phyloP scores from a whole-genome alignment of 371 early-diverging fungal species.

The Sporodiniella umbellata region DNA sequence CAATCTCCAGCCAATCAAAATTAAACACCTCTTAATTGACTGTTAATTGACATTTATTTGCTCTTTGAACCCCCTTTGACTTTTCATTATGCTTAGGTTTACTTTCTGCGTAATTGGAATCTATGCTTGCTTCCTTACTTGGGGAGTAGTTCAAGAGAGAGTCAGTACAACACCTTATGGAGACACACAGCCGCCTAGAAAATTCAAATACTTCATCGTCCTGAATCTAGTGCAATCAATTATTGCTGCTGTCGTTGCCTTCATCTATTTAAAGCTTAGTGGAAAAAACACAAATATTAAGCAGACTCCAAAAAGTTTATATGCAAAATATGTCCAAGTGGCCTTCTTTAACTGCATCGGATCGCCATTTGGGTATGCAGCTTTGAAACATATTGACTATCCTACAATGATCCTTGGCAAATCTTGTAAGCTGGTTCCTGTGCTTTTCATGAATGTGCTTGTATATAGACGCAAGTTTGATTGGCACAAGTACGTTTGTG shows the following conservation, averaged over 20 bases:
- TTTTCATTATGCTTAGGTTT: slow-evolving; percentile 55
- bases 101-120: slow-evolving; percentile 84
- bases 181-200: slow-evolving; percentile 46
- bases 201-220: slow-evolving; percentile 87
- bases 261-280: slow-evolving; percentile 61
- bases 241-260: slow-evolving; percentile 75
- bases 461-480: slow-evolving; percentile 86
- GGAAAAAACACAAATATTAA: slow-evolving; percentile 32
- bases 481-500: slow-evolving; percentile 80
- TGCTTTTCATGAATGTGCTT: slow-evolving; percentile 91
- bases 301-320: slow-evolving; percentile 42
- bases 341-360: slow-evolving; percentile 75
- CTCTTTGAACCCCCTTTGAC: background rate
- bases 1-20: background rate
- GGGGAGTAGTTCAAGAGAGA: slow-evolving; percentile 93
- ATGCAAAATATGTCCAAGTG: slow-evolving; percentile 67
- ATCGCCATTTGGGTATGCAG: slow-evolving; percentile 92
- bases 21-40: background rate
- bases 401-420: slow-evolving; percentile 97
- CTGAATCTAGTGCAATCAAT: slow-evolving; percentile 84
- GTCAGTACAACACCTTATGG: slow-evolving; percentile 86
- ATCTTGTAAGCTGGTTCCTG: slow-evolving; percentile 97
- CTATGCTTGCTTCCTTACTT: slow-evolving; percentile 92
- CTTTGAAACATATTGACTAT: slow-evolving; percentile 93
- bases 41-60: background rate